Evolutionary conservation across 2,329 filamentous ascomycete species (phyloP).

Genomic region (Dactylellina sp.): DNA sequence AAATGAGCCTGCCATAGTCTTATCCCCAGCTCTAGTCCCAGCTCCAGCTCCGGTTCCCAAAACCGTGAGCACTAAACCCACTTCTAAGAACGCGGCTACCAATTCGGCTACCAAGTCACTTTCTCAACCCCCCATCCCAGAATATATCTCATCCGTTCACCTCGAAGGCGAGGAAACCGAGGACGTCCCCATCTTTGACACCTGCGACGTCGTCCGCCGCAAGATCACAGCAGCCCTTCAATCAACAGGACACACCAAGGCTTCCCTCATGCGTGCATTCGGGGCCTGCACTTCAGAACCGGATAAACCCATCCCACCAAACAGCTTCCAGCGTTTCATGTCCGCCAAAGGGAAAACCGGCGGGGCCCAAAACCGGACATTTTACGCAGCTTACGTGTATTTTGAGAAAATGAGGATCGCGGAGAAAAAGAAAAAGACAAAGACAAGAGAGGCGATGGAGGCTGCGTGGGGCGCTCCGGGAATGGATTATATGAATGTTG

Average conservation of each 20-base stretch:
- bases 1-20: conserved; percentile 4
- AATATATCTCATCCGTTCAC: conserved; percentile 59
- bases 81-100: conserved; percentile 9
- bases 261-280: conserved; percentile 68
- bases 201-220: conserved; percentile 70
- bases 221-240: conserved; percentile 70
- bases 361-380: conserved; percentile 68
- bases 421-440: conserved; percentile 68
- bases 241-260: conserved; percentile 68
- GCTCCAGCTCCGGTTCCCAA: not conserved
- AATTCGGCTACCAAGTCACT: conserved; percentile 6
- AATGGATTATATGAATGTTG: conserved; percentile 49
- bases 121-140: not conserved
- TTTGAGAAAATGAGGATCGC: conserved; percentile 72
- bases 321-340: conserved; percentile 68
- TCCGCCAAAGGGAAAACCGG: conserved; percentile 66
- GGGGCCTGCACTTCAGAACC: conserved; percentile 64
- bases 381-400: conserved; percentile 70
- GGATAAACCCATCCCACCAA: conserved; percentile 63
- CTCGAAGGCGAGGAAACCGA: conserved; percentile 67
- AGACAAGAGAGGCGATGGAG: conserved; percentile 70
- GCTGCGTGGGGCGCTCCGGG: conserved; percentile 60
- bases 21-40: not conserved
- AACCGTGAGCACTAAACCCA: not conserved
- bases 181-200: conserved; percentile 69